A percentile compares a stretch with the other conserved stretches of the same genome.
These are phyloP conservation scores for Phytophthora palmivora DNA, from an alignment of 352 stramenopile genomes.

Conservation along the genomic window DNA sequence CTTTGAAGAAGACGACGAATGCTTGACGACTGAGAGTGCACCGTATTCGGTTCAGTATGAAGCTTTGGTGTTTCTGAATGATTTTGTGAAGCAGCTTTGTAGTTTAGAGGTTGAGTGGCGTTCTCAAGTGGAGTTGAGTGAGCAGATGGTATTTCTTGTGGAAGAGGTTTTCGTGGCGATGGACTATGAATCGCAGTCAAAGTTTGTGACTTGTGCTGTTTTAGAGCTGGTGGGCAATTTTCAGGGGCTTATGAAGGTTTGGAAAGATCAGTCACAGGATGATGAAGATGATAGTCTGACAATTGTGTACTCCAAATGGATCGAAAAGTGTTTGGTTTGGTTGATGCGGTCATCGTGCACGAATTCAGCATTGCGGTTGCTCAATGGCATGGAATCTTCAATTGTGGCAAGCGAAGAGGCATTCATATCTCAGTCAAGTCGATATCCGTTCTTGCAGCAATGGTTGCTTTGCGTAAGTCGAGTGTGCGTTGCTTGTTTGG, in stretches of 20 bases:
- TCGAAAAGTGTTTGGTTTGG: conserved; percentile 30
- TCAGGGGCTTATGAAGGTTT: conserved; percentile 25
- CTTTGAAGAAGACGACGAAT: conserved; percentile 1
- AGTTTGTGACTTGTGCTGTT: conserved; percentile 55
- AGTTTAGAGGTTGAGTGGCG: neutral
- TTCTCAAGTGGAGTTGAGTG: conserved; percentile 16
- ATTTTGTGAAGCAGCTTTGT: conserved; percentile 30
- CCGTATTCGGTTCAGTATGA: conserved; percentile 41
- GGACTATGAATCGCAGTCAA: conserved; percentile 36
- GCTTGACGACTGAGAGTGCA: neutral
- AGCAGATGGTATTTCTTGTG: conserved; percentile 31
- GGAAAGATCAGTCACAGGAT: conserved; percentile 6
- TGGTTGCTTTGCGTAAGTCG: conserved; percentile 53
- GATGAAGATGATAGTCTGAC: neutral
- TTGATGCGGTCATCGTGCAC: conserved; percentile 37
- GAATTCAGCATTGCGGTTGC: conserved; percentile 31
- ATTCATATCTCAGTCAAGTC: conserved; percentile 45
- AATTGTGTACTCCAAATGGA: conserved; percentile 30
- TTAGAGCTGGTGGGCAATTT: conserved; percentile 44
- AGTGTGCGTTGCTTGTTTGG: conserved; percentile 31
- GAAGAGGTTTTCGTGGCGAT: conserved; percentile 19
- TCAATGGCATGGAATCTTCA: conserved; percentile 23
- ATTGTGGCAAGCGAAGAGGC: conserved; percentile 30
- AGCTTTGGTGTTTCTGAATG: conserved; percentile 42
- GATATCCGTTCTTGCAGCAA: conserved; percentile 66